A percentile compares a stretch with the other conserved stretches of the same genome.
These are phyloP conservation scores for Blastobotrys muscicola DNA, from an alignment of 805 yeast genomes.

Conservation along the genomic window DNA sequence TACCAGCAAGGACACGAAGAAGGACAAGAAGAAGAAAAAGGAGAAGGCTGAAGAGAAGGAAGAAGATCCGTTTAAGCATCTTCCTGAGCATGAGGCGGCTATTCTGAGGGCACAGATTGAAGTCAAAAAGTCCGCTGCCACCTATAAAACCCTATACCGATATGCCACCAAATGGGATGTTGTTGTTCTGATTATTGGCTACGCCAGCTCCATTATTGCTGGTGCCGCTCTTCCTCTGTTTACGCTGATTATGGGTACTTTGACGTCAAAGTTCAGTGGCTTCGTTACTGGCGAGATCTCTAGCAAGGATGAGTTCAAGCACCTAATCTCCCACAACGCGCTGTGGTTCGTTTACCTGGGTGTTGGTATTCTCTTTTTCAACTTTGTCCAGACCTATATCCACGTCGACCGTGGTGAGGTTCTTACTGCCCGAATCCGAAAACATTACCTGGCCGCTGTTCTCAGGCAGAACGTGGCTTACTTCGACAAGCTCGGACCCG, in stretches of 20 bases:
- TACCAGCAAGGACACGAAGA: too few relatives aligned
- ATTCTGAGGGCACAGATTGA: conserved; percentile 27
- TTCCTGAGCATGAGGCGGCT: conserved; percentile 25
- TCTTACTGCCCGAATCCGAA: conserved; percentile 31
- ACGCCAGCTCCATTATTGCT: conserved; percentile 26
- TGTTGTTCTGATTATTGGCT: conserved; percentile 23
- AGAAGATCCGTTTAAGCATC: conserved; percentile 20
- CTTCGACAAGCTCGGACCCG: conserved; percentile 35
- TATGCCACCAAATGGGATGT: conserved; percentile 28
- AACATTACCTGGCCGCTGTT: conserved; percentile 28
- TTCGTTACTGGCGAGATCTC: conserved; percentile 22
- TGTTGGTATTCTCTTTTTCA: conserved; percentile 28
- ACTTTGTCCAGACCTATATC: conserved; percentile 27
- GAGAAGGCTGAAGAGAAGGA: conserved; percentile 7
- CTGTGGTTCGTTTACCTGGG: conserved; percentile 34
- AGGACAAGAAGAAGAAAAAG: not conserved
- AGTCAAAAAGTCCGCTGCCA: conserved; percentile 15
- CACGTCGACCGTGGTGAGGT: conserved; percentile 34
- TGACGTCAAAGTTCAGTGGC: conserved; percentile 30
- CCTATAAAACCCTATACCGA: conserved; percentile 25
- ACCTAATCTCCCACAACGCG: conserved; percentile 27
- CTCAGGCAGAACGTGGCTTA: conserved; percentile 34
- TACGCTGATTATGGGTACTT: conserved; percentile 32
- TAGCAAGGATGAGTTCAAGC: conserved; percentile 25
- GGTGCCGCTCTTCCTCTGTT: conserved; percentile 35